Evolutionary conservation across 352 stramenopile genomes (phyloP).

Genomic region (Peronospora destructor): DNA sequence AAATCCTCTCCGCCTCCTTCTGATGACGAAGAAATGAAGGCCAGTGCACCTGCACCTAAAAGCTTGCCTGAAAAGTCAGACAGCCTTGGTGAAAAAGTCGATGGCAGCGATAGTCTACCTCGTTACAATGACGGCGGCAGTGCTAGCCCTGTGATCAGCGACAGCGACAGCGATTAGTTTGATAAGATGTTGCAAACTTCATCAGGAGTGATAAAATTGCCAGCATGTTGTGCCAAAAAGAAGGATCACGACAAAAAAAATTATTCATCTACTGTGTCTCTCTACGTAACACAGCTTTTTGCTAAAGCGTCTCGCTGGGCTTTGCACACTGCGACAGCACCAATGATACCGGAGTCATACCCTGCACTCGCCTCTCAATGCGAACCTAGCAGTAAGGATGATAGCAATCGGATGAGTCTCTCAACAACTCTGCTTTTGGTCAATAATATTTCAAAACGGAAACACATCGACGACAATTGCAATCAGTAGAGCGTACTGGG

Average conservation of each 20-base stretch:
- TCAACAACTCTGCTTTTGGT: no score
- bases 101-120: conserved; percentile 23
- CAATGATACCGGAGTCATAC: conserved; percentile 83
- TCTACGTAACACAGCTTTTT: neutral
- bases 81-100: conserved; percentile 22
- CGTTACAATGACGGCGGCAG: conserved; percentile 30
- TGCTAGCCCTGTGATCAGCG: conserved; percentile 64
- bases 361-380: conserved; percentile 70
- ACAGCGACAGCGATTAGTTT: conserved; percentile 66
- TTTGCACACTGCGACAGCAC: conserved; percentile 47
- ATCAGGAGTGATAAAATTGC: conserved; percentile 8
- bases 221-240: conserved; percentile 3
- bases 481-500: conserved; percentile 31
- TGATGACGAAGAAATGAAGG: conserved; percentile 47
- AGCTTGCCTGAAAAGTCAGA: conserved; percentile 17
- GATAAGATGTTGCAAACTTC: conserved; percentile 14
- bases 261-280: conserved; percentile 2
- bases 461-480: conserved; percentile 6
- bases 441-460: conserved; percentile 3
- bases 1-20: conserved; percentile 15
- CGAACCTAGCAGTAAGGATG: conserved; percentile 30
- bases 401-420: neutral
- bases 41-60: conserved; percentile 21
- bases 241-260: neutral
- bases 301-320: conserved; percentile 3